phyloP scores from a whole-genome alignment of 441 rosid species.

The Mallotus repandus region DNA sequence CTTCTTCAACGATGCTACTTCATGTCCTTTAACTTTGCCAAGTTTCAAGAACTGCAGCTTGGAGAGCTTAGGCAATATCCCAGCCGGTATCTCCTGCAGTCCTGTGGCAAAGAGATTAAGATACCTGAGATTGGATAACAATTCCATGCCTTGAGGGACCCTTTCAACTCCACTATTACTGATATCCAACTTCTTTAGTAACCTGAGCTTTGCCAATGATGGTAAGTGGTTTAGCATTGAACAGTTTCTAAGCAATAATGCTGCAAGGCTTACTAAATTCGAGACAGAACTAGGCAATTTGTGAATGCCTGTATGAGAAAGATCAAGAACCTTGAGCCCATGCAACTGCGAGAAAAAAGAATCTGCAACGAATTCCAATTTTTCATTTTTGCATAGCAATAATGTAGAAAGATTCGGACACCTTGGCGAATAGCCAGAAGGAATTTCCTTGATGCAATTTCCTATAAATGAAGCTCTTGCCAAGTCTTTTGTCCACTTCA shows the following conservation, averaged over 20 bases:
- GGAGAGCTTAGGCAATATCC: constrained; percentile 1
- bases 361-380: background rate
- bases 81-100: background rate
- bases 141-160: constrained; percentile 21
- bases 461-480: background rate
- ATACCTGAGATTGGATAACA: constrained; percentile 17
- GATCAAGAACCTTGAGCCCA: constrained; percentile 14
- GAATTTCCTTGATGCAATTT: background rate
- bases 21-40: background rate
- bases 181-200: constrained; percentile 21
- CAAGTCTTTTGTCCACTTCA: background rate
- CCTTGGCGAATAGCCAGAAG: background rate
- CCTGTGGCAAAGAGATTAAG: background rate
- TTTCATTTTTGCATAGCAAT: background rate
- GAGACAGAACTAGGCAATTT: constrained; percentile 20
- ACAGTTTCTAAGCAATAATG: constrained; percentile 6
- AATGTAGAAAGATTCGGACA: constrained; percentile 6
- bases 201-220: constrained; percentile 8
- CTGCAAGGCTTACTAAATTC: constrained; percentile 19
- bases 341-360: background rate
- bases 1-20: constrained; percentile 5
- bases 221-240: background rate
- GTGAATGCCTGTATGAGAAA: background rate
- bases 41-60: constrained; percentile 3
- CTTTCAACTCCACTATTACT: background rate